Evolutionary conservation across 108 stramenopile genomes (phyloP).

Genomic region (Skeletonema menzelii): DNA sequence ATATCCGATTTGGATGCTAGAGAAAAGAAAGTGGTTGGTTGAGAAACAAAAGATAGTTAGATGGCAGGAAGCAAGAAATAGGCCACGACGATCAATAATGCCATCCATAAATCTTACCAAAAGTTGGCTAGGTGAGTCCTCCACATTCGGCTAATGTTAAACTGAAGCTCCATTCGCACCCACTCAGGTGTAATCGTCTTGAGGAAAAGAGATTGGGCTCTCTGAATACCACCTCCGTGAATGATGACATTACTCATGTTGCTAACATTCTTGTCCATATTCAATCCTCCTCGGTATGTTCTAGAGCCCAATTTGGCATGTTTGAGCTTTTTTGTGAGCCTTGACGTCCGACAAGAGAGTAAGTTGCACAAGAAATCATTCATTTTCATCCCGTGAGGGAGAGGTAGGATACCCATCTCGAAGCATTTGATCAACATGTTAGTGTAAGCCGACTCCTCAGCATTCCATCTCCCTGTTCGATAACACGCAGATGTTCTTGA

Average conservation of each 20-base stretch:
- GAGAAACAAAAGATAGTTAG: neutral
- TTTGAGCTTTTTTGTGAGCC: constrained; percentile 88
- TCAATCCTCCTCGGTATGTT: constrained; percentile 35
- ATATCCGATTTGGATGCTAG: constrained; percentile 67
- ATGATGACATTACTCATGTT: constrained; percentile 1
- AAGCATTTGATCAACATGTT: constrained; percentile 67
- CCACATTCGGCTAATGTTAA: constrained; percentile 75
- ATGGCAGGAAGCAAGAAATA: neutral
- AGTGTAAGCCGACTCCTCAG: constrained; percentile 66
- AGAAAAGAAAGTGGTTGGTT: neutral
- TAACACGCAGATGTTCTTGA: constrained; percentile 15
- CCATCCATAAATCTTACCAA: constrained; percentile 22
- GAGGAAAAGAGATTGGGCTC: constrained; percentile 66
- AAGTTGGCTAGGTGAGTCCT: constrained; percentile 75
- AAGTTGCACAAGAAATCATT: constrained; percentile 81
- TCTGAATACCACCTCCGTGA: constrained; percentile 39
- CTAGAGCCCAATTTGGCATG: constrained; percentile 73
- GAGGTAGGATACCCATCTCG: constrained; percentile 62
- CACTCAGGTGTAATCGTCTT: constrained; percentile 61
- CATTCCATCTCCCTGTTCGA: constrained; percentile 82
- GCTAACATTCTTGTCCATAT: neutral
- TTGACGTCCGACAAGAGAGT: constrained; percentile 69
- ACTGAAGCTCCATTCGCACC: constrained; percentile 57
- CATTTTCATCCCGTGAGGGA: constrained; percentile 79
- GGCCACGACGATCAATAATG: neutral